These are phyloP conservation scores for Saksenaea oblongispora DNA, from an alignment of 371 early-diverging fungal species.

Conservation along the genomic window DNA sequence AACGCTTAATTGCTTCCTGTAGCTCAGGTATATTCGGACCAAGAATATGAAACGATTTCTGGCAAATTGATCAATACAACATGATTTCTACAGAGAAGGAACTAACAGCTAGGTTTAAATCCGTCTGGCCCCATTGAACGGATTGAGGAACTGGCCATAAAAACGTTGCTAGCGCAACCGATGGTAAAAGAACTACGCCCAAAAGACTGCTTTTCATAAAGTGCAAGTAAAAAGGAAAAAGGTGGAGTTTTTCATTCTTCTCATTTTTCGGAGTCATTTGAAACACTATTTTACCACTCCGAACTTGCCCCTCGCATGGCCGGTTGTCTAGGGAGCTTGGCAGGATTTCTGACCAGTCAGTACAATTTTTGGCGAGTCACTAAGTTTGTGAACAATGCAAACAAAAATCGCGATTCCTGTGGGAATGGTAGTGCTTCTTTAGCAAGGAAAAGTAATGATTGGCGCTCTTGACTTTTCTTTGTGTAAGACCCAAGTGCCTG, in stretches of 20 bases:
- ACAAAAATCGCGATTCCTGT: too few relatives aligned
- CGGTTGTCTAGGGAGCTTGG: too few relatives aligned
- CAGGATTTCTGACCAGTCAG: too few relatives aligned
- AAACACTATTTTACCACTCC: neutral
- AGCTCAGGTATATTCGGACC: slow-evolving; percentile 23
- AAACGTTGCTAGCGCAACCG: slow-evolving; percentile 8
- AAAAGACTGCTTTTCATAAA: neutral
- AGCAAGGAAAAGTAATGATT: too few relatives aligned
- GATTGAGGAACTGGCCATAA: slow-evolving; percentile 37
- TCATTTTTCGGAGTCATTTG: slow-evolving; percentile 3
- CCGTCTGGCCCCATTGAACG: slow-evolving; percentile 24
- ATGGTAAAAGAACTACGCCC: slow-evolving; percentile 5
- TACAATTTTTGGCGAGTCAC: too few relatives aligned
- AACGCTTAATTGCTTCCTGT: slow-evolving; percentile 37
- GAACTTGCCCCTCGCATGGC: neutral
- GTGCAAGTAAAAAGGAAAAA: neutral
- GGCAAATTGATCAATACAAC: neutral
- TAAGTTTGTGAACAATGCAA: too few relatives aligned
- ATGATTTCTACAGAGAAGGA: neutral
- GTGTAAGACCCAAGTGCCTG: too few relatives aligned
- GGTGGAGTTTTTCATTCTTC: neutral
- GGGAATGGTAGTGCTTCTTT: too few relatives aligned
- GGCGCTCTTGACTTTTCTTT: too few relatives aligned
- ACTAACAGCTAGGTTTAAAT: slow-evolving; percentile 27
- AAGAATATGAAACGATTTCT: slow-evolving; percentile 27